Conservation (phyloP, 2,329 filamentous ascomycete genomes). For the Talaromyces funiculosus region DNA sequence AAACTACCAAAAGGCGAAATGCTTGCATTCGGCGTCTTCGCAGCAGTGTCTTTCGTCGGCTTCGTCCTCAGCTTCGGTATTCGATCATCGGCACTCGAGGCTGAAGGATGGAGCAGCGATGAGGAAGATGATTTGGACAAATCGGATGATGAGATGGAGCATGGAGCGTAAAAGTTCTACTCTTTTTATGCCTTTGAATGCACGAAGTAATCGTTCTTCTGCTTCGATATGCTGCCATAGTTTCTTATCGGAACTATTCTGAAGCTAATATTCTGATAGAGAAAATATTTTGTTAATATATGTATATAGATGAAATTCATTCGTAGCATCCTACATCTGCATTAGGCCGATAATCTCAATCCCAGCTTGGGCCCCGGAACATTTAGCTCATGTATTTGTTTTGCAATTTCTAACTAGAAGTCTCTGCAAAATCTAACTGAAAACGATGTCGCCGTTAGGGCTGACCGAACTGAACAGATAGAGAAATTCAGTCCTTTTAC, state of each 20-base stretch:
- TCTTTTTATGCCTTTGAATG: not conserved
- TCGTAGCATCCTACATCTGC: not conserved
- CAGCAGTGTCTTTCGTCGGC: slow-evolving; percentile 71
- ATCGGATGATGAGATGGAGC: slow-evolving; percentile 42
- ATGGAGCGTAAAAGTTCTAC: not conserved
- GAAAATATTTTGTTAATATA: not conserved
- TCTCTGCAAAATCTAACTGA: not conserved
- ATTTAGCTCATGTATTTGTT: not conserved
- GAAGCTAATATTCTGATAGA: not conserved
- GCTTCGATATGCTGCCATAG: not conserved
- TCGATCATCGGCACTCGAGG: slow-evolving; percentile 55
- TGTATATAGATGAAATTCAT: not conserved
- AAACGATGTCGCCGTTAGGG: not conserved
- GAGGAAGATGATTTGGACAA: slow-evolving; percentile 34
- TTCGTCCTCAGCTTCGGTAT: slow-evolving; percentile 78
- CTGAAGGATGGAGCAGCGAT: slow-evolving; percentile 49
- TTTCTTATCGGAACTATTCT: not conserved
- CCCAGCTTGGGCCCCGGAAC: not conserved
- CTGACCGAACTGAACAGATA: not conserved
- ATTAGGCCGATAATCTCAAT: not conserved
- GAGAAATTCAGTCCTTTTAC: too few species aligned
- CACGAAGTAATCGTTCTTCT: not conserved
- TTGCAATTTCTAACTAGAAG: not conserved
- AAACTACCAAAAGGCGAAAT: slow-evolving; percentile 71
- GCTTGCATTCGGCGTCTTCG: slow-evolving; percentile 82